These are phyloP conservation scores for Penicillium sp. DNA, from an alignment of 2,329 filamentous ascomycete genomes.

Conservation along the genomic window DNA sequence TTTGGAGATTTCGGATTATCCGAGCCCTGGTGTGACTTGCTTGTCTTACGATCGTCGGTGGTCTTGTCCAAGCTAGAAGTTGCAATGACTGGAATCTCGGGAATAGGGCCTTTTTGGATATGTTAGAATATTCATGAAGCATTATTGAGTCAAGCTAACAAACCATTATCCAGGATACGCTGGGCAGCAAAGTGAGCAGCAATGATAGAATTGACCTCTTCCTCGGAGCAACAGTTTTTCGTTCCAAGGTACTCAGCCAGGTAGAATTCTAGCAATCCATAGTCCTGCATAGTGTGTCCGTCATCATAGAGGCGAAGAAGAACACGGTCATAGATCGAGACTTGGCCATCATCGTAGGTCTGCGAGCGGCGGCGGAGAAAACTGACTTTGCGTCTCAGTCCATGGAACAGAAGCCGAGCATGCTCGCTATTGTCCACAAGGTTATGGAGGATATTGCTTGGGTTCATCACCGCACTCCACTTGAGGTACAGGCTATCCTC, in stretches of 20 bases:
- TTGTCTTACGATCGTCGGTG: not conserved
- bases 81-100: not conserved
- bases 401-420: slow-evolving; percentile 29
- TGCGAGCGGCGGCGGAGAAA: slow-evolving; percentile 39
- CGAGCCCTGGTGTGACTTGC: not conserved
- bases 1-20: slow-evolving; percentile 7
- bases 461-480: slow-evolving; percentile 12
- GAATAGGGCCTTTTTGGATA: not conserved
- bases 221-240: slow-evolving; percentile 16
- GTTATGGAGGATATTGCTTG: slow-evolving; percentile 30
- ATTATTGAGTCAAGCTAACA: not conserved
- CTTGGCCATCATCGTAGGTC: slow-evolving; percentile 33
- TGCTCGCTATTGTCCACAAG: slow-evolving; percentile 29
- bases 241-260: slow-evolving; percentile 41
- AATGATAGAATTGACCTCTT: slow-evolving; percentile 26
- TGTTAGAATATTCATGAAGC: not conserved
- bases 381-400: slow-evolving; percentile 37
- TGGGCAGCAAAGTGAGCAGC: slow-evolving; percentile 30
- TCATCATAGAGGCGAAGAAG: slow-evolving; percentile 37
- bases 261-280: slow-evolving; percentile 40
- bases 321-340: slow-evolving; percentile 45
- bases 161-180: slow-evolving; percentile 22
- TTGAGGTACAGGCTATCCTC: slow-evolving; percentile 13
- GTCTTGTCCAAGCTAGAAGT: not conserved
- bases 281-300: slow-evolving; percentile 30